phyloP scores from a whole-genome alignment of 345 rosid genomes.

The Gossypium herbaceum region DNA sequence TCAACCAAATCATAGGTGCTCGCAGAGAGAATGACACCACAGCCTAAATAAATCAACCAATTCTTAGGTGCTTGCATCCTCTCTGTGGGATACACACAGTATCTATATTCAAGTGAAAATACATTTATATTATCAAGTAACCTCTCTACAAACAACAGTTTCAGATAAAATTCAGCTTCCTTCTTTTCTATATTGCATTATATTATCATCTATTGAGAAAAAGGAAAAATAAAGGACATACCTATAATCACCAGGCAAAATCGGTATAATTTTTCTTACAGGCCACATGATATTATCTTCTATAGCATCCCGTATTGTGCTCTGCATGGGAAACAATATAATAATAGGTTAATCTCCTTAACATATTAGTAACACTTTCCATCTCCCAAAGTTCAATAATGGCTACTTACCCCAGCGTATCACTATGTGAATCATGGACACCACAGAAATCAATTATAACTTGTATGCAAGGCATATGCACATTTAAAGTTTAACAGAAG shows the following conservation, averaged over 20 bases:
- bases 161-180: conserved; percentile 1
- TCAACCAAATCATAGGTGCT: background rate
- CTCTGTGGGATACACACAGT: background rate
- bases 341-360: background rate
- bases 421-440: background rate
- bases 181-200: background rate
- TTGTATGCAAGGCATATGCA: background rate
- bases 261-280: conserved; percentile 90
- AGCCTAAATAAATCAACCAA: background rate
- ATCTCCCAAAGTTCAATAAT: background rate
- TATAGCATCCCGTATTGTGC: conserved; percentile 80
- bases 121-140: background rate
- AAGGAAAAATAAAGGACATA: conserved; percentile 29
- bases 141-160: background rate
- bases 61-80: background rate
- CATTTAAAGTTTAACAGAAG: background rate
- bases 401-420: background rate
- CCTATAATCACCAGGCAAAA: conserved; percentile 98
- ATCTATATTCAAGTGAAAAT: conserved; percentile 1
- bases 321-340: conserved; percentile 48
- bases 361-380: background rate
- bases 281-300: conserved; percentile 99
- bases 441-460: background rate
- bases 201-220: background rate
- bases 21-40: background rate